Base-by-base conservation (phyloP, 2,329 filamentous ascomycete species). In the Apiospora pterosperma region DNA sequence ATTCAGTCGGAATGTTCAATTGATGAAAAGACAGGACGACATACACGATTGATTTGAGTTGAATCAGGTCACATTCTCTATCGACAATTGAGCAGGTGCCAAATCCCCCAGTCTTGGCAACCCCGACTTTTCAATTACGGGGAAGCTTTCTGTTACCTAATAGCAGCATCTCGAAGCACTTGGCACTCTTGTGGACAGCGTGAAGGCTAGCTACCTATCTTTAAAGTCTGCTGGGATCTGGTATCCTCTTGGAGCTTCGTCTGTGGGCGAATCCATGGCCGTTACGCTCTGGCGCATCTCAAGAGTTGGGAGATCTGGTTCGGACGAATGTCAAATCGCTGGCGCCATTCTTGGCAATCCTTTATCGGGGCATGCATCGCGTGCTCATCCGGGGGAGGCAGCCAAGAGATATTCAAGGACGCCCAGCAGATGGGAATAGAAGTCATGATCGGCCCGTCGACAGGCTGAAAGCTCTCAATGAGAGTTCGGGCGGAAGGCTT, bases 101-200 rank as follows among this genome's bases (percentile, higher is more conserved):
- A 55, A 12, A 5, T 55, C 6, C 25, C 48, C 48, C 48, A 55
- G 48, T 34, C 48, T 55, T 55, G 48, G 48, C 48, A 19, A 31
- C 25, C 41, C 39, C 48, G 48, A 55, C 48, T 25, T 41, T 31
- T 34, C 48, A 55, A 55, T n/a, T 55, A 55, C 48, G 48, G 48
- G 48, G 48, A 55, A 55, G 48, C 48, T 34, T 55, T 55, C 48
- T 55, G 25, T 55, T 55, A 55, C 48, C 25, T 55, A 55, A 55
- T 55, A 55, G 48, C 48, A 55, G 48, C 44, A 55, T 34, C 48
- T 55, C 48, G 34, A 55, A 34, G 48, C 48, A 55, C 48, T 55
- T 25, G 48, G 48, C 48, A 55, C 28, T 55, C 31, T 55, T 55
- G 48, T 12, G 25, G 34, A n/a, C 19, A 25, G n/a, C 25, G 44